Evolutionary conservation across 805 yeast species (phyloP).

Genomic region (Lachancea kluyveri): DNA sequence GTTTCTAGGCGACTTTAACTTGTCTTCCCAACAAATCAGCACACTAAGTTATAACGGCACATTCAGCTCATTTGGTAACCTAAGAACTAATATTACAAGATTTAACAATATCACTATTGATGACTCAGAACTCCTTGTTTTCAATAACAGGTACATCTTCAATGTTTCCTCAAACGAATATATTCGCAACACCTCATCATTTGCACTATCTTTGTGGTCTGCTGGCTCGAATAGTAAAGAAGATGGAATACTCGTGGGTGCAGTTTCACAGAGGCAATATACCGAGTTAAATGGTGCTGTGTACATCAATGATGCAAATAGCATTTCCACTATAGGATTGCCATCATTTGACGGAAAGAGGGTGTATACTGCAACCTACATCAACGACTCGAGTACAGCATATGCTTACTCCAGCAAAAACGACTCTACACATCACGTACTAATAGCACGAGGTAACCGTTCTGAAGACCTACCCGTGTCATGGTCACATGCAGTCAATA

Average conservation of each 20-base stretch:
- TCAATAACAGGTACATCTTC: constrained; percentile 24
- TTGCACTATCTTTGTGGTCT: constrained; percentile 20
- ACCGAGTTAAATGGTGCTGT: constrained; percentile 18
- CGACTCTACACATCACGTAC: constrained; percentile 8
- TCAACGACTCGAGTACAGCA: constrained; percentile 44
- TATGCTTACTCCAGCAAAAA: constrained; percentile 56
- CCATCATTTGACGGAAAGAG: constrained; percentile 10
- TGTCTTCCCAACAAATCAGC: constrained; percentile 10
- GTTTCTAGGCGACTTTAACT: constrained; percentile 18
- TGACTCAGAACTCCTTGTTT: constrained; percentile 17
- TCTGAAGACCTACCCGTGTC: constrained; percentile 9
- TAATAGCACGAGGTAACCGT: constrained; percentile 8
- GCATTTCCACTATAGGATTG: constrained; percentile 8
- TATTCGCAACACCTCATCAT: constrained; percentile 19
- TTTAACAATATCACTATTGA: constrained; percentile 19
- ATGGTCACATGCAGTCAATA: constrained; percentile 17
- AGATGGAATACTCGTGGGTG: constrained; percentile 33
- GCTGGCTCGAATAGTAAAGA: constrained; percentile 26
- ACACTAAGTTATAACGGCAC: constrained; percentile 21
- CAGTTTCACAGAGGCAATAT: constrained; percentile 14
- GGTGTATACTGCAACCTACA: constrained; percentile 13
- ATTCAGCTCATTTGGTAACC: constrained; percentile 11
- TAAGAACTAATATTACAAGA: constrained; percentile 5
- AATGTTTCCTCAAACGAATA: constrained; percentile 22
- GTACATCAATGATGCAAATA: constrained; percentile 13